Percentiles rank a stretch among this genome's conserved stretches.
phyloP scores from a whole-genome alignment of 768 basidiomycete genomes.

The Candolleomyces aberdarensis region DNA sequence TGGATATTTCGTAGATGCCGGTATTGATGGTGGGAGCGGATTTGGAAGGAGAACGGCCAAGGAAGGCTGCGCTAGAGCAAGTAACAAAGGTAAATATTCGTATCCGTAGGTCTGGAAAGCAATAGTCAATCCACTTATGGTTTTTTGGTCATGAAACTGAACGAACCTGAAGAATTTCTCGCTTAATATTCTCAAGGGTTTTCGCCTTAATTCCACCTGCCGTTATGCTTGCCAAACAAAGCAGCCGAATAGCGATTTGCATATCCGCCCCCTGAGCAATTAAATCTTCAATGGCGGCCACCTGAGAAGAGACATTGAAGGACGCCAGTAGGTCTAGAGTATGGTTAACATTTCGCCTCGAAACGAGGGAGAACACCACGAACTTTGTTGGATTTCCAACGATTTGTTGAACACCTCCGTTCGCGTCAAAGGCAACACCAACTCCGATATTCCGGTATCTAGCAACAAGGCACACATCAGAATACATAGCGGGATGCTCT shows the following conservation, averaged over 20 bases:
- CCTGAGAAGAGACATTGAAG: slow-evolving; percentile 77
- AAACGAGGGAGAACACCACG: slow-evolving; percentile 18
- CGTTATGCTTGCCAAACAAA: slow-evolving; percentile 85
- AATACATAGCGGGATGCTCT: not conserved
- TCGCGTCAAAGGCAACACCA: slow-evolving; percentile 79
- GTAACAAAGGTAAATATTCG: slow-evolving; percentile 62
- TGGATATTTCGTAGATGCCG: slow-evolving; percentile 57
- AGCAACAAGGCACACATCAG: slow-evolving; percentile 9
- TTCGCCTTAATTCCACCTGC: slow-evolving; percentile 86
- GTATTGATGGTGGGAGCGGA: slow-evolving; percentile 55
- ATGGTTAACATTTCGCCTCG: slow-evolving; percentile 3
- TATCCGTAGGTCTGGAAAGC: slow-evolving; percentile 69
- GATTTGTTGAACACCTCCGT: slow-evolving; percentile 89
- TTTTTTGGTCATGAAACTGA: slow-evolving; percentile 10
- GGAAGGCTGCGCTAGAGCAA: slow-evolving; percentile 62
- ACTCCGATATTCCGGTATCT: slow-evolving; percentile 96
- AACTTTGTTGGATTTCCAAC: slow-evolving; percentile 95
- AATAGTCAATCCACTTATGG: slow-evolving; percentile 31
- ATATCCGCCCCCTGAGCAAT: slow-evolving; percentile 85
- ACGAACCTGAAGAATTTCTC: slow-evolving; percentile 80
- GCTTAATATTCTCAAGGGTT: slow-evolving; percentile 81
- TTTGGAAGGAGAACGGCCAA: slow-evolving; percentile 66
- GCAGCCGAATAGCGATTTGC: slow-evolving; percentile 70
- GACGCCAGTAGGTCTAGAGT: slow-evolving; percentile 86
- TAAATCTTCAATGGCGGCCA: slow-evolving; percentile 86